Percentiles rank a stretch among this genome's conserved stretches.
phyloP scores from a whole-genome alignment of 768 basidiomycete genomes.

The Sutorius australiensis region DNA sequence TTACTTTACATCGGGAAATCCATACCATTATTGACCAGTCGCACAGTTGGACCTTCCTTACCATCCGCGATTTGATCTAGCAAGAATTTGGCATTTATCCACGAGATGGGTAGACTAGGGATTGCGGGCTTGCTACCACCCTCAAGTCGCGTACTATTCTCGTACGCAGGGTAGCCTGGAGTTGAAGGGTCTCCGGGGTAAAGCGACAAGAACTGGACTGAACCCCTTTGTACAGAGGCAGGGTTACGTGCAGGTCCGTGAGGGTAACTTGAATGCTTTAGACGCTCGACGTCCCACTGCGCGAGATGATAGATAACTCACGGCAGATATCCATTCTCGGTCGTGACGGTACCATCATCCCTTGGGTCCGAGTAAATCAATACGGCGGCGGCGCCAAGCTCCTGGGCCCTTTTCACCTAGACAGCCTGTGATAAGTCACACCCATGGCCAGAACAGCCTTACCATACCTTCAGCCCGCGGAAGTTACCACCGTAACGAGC shows the following conservation, averaged over 20 bases:
- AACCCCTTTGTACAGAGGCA: conserved; percentile 80
- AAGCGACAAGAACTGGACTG: conserved; percentile 65
- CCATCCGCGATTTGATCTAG: conserved; percentile 44
- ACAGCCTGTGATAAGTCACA: conserved; percentile 23
- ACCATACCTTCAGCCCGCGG: conserved; percentile 83
- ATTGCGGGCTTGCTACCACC: conserved; percentile 66
- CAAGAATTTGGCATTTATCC: conserved; percentile 73
- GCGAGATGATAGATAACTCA: conserved; percentile 28
- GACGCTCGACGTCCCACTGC: background rate
- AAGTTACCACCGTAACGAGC: conserved; percentile 74
- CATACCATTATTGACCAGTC: conserved; percentile 54
- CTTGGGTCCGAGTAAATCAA: conserved; percentile 85
- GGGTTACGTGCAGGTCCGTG: conserved; percentile 86
- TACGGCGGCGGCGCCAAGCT: conserved; percentile 78
- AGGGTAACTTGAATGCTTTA: conserved; percentile 38
- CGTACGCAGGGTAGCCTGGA: conserved; percentile 84
- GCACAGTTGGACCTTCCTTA: conserved; percentile 38
- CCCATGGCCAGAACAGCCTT: conserved; percentile 1
- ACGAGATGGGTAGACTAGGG: conserved; percentile 88
- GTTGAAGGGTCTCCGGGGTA: conserved; percentile 84
- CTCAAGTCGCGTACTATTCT: conserved; percentile 64
- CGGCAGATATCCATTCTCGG: conserved; percentile 69
- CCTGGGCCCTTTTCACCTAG: conserved; percentile 81
- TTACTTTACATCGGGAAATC: background rate
- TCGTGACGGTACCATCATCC: conserved; percentile 81